phyloP scores from a whole-genome alignment of 2,329 filamentous ascomycete genomes.

The Colletotrichum somersetense region DNA sequence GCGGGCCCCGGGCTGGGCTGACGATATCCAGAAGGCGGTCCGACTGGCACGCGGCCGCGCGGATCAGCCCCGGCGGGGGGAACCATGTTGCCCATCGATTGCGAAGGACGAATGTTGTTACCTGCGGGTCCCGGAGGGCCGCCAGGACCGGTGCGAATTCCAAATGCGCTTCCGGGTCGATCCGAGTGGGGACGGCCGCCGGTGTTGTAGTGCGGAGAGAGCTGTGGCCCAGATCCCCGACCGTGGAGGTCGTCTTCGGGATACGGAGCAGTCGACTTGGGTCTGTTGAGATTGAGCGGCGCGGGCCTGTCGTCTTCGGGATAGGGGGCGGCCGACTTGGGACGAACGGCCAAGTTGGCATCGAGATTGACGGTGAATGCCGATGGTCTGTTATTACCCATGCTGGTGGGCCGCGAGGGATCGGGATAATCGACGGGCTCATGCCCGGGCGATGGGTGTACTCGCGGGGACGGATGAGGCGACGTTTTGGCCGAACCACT shows the following conservation, averaged over 20 bases:
- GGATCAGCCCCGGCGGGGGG: conserved; percentile 57
- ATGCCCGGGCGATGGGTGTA: conserved; percentile 53
- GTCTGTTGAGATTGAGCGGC: conserved; percentile 58
- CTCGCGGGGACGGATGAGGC: conserved; percentile 58
- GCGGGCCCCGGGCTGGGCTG: conserved; percentile 55
- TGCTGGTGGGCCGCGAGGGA: conserved; percentile 56
- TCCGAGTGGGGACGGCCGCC: conserved; percentile 63
- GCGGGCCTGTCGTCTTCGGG: conserved; percentile 75
- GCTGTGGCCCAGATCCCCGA: conserved; percentile 48
- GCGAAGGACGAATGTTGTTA: conserved; percentile 54
- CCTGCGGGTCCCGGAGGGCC: conserved; percentile 29
- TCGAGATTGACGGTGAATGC: conserved; percentile 67
- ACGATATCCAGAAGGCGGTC: conserved; percentile 57
- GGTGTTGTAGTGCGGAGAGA: conserved; percentile 59
- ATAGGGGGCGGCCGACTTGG: conserved; percentile 75
- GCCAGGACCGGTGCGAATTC: conserved; percentile 57
- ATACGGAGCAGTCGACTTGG: conserved; percentile 64
- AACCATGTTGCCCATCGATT: conserved; percentile 62
- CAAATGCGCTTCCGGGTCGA: conserved; percentile 65
- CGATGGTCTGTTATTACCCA: conserved; percentile 55
- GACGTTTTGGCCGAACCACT: conserved; percentile 53
- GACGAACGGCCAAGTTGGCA: conserved; percentile 53
- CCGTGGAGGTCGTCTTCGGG: conserved; percentile 61
- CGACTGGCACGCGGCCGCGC: conserved; percentile 58
- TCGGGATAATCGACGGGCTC: conserved; percentile 62